Conservation (phyloP, 2,329 filamentous ascomycete genomes). For the Pyrenophora graminea region DNA sequence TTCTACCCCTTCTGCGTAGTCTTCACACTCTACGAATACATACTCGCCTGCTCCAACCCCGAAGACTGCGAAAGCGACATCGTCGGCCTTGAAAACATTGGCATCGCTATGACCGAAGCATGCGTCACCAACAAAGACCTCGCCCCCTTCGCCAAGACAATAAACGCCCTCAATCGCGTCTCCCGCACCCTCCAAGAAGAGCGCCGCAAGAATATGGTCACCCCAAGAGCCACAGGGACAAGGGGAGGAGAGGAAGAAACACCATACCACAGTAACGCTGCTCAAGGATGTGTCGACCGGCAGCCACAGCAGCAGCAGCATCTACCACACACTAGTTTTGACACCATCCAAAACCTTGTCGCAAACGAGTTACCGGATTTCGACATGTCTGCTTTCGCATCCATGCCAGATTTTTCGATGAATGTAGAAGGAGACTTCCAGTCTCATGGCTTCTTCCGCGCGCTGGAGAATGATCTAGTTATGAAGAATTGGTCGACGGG, state of each 20-base stretch:
- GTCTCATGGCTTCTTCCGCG: slow-evolving; percentile 31
- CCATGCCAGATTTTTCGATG: slow-evolving; percentile 22
- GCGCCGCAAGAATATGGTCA: slow-evolving; percentile 7
- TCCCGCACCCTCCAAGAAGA: slow-evolving; percentile 32
- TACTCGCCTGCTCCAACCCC: slow-evolving; percentile 27
- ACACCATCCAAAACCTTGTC: slow-evolving; percentile 14
- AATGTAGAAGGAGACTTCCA: slow-evolving; percentile 27
- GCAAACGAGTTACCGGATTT: slow-evolving; percentile 22
- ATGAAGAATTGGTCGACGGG: slow-evolving; percentile 33
- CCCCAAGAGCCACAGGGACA: neutral
- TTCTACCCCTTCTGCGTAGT: slow-evolving; percentile 39
- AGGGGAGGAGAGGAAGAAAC: too few species aligned
- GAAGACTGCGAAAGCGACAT: slow-evolving; percentile 33
- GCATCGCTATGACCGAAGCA: slow-evolving; percentile 25
- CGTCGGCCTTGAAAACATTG: slow-evolving; percentile 28
- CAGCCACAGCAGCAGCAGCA: neutral
- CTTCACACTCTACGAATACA: slow-evolving; percentile 37
- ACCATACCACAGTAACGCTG: too few species aligned
- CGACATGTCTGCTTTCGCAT: slow-evolving; percentile 20
- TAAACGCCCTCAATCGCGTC: slow-evolving; percentile 37
- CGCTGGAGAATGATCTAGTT: slow-evolving; percentile 38
- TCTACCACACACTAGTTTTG: slow-evolving; percentile 7
- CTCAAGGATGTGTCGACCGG: too few species aligned
- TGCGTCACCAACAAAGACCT: slow-evolving; percentile 21
- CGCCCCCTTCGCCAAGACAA: slow-evolving; percentile 29